Conservation (phyloP, 345 rosid species). For the Eucalyptus dawsonii region DNA sequence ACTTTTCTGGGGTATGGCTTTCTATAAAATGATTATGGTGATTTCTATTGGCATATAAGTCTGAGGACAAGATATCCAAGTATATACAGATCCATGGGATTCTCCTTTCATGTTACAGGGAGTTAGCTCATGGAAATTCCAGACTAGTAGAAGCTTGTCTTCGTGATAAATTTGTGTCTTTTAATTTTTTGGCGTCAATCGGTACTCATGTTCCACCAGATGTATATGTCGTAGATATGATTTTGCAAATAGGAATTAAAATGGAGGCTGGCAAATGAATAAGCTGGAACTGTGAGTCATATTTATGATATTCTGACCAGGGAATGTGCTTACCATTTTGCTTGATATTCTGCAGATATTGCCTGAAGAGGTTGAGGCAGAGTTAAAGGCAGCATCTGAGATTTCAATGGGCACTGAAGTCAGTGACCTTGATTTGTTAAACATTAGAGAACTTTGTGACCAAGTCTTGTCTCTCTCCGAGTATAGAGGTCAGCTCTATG, state of each 20-base stretch:
- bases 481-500: conserved; percentile 86
- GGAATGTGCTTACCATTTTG: neutral
- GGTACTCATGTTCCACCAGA: neutral
- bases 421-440: conserved; percentile 63
- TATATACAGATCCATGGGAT: neutral
- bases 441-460: conserved; percentile 73
- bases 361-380: conserved; percentile 61
- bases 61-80: neutral
- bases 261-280: neutral
- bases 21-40: neutral
- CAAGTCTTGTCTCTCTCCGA: conserved; percentile 81
- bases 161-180: neutral
- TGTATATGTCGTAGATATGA: neutral
- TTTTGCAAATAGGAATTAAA: neutral
- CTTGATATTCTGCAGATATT: conserved; percentile 27
- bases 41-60: neutral
- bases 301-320: neutral
- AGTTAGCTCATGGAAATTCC: neutral
- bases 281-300: neutral
- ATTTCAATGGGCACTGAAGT: conserved; percentile 96
- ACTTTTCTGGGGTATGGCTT: conserved; percentile 62
- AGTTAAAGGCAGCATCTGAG: conserved; percentile 70
- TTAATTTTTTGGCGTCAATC: neutral
- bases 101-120: neutral
- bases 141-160: neutral